Conservation (phyloP, 2,329 filamentous ascomycete genomes). For the Emergomyces pasteurianus region DNA sequence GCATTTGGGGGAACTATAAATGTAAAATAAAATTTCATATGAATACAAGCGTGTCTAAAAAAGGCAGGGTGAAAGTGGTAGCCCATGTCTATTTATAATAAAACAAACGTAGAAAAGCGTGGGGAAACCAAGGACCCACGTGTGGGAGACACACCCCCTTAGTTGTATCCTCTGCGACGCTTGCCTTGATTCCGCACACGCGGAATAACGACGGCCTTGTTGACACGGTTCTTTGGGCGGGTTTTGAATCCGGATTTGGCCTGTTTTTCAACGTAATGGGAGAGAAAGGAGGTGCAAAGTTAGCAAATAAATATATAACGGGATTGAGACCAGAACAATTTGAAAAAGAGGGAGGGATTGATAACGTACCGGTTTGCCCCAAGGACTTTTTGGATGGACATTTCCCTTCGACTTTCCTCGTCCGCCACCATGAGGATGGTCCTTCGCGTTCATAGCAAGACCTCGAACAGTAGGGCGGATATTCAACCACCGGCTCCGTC, state of each 20-base stretch:
- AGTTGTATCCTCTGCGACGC: conserved; percentile 56
- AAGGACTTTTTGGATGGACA: conserved; percentile 84
- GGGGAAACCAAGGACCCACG: too few species aligned
- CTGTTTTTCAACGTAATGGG: conserved; percentile 19
- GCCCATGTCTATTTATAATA: neutral
- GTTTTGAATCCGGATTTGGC: conserved; percentile 68
- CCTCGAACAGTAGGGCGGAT: conserved; percentile 92
- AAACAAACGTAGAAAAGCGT: neutral
- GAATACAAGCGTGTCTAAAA: neutral
- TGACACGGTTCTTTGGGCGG: conserved; percentile 72
- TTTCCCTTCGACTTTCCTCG: conserved; percentile 99
- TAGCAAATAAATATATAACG: conserved; percentile 10
- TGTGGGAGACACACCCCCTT: conserved; percentile 8
- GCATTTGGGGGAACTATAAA: neutral
- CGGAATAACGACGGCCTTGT: conserved; percentile 79
- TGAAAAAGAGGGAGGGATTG: neutral
- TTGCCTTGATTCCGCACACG: conserved; percentile 85
- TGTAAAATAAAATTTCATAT: neutral
- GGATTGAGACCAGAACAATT: too few species aligned
- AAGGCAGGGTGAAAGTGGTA: neutral
- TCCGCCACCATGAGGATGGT: conserved; percentile 98
- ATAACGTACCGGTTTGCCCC: conserved; percentile 77
- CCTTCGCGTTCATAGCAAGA: conserved; percentile 97
- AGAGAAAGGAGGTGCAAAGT: conserved; percentile 1
- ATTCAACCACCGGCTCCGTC: conserved; percentile 83